Evolutionary conservation across 2,329 filamentous ascomycete genomes (phyloP), one percentile per base, ranked within the genome.

Genomic region (Allantophomopsis cytisporea): DNA sequence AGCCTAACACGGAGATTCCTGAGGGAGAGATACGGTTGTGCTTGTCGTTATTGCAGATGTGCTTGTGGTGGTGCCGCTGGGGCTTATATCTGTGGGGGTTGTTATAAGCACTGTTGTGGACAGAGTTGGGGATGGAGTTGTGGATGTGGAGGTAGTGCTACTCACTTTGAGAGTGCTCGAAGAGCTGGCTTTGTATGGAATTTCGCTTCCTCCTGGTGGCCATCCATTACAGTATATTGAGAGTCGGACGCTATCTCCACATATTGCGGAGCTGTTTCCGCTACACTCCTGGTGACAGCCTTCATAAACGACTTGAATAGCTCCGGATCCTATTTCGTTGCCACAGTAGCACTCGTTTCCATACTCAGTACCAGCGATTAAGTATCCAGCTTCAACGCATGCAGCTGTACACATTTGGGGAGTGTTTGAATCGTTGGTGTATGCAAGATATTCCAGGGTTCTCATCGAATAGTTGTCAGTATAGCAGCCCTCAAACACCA

Each of bases 401-500:
- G 59, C 59, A 41, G 62, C 53, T 15, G 31, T 52, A 46, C 13
- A 45, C 31, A 7, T 53, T 53, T 41, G 58, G 59, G 38, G 63
- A 0, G 65, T 70, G 23, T 39, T 39, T 16, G 17, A 15, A 13
- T 5, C 13, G 13, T 28, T 36, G 8, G 13, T 23, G 17, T 39
- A 39, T 7, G 38, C 38, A 39, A 47, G 41, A 20, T 50, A 48
- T 3, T 45, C 17, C 13, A 59, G 44, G 4, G 52, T 45, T 14
- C 43, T 41, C 0, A 50, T 44, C n/a, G n/a, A n/a, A 21, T 34
- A 15, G 48, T 20, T 44, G 38, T 60, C 57, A 7, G 50, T 51
- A 44, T 49, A 61, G 48, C 59, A 61, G 12, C 58, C 59, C n/a
- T 44, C 48, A 42, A 56, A 59, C 2, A 53, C 58, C 55, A 60